Conservation (phyloP, 257 asterid species). For the Capsicum pubescens region DNA sequence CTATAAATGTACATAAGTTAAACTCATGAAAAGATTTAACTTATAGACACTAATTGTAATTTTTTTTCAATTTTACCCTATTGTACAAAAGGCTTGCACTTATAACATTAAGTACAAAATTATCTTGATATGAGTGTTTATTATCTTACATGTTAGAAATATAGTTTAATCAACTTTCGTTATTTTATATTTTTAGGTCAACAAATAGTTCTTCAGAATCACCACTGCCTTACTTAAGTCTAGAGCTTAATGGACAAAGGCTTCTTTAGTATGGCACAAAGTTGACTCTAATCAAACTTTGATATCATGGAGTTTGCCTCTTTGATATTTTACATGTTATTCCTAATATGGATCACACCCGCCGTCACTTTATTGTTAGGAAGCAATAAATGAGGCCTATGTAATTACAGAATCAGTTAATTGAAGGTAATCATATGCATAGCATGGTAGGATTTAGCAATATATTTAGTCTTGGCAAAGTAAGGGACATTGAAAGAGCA, state of each 20-base stretch:
- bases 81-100: not conserved
- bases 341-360: not conserved
- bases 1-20: too few species aligned
- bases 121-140: not conserved
- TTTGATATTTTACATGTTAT: constrained; percentile 17
- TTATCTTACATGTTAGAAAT: too few species aligned
- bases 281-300: not conserved
- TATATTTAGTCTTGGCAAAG: not conserved
- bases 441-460: not conserved
- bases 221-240: constrained; percentile 72
- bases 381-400: not conserved
- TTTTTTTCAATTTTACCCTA: too few species aligned
- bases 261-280: constrained; percentile 32
- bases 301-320: not conserved
- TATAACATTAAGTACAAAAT: not conserved
- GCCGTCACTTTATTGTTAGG: not conserved
- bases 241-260: constrained; percentile 57
- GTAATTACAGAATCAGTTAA: not conserved
- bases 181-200: constrained; percentile 50
- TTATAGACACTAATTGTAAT: too few species aligned
- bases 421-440: not conserved
- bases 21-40: too few species aligned
- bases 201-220: constrained; percentile 57
- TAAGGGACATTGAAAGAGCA: not conserved
- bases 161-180: not conserved